Evolutionary conservation across 1,284 basidiomycete species (phyloP), one percentile per base, ranked within the genome.

Genomic region (Cronartium ribicola): DNA sequence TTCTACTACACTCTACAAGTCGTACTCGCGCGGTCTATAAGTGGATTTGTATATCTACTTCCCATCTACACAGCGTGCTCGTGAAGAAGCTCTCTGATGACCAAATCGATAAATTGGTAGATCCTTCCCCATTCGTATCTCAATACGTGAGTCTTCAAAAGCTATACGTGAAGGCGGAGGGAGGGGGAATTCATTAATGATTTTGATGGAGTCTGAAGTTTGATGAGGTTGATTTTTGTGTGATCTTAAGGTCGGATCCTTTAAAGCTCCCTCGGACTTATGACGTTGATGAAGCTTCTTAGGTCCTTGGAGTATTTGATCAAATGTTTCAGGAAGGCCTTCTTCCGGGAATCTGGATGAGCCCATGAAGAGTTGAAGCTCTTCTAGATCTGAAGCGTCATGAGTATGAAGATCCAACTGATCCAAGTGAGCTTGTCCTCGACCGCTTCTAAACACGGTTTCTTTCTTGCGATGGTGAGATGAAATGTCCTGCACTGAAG

Each of bases 341-440:
- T 55, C 51, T n/a, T 55, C 51, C 7, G 51, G 51, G 29, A 55
- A 55, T 55, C 51, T 55, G 3, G 51, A 55, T 7, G 51, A 55
- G n/a, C 51, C 51, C 13, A 55, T 20, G 11, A 55, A 55, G 6
- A 55, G 29, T 20, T 55, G 51, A 55, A 55, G 51, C n/a, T 55
- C 51, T 6, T 55, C 51, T 55, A 20, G 51, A 13, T 55, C 51
- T 55, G 51, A 55, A 20, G 51, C 6, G 29, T 55, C 51, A 55
- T 55, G 7, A 13, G 51, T 55, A 7, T 29, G n/a, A 55, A 1
- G 51, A 20, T 55, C n/a, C n/a, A 55, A 29, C 17, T 17, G 51
- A 20, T 55, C 29, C 0, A 5, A 6, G 14, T 6, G 13, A 55
- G n/a, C 51, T 55, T 55, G 51, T 55, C 29, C 51, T 55, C 29